These are phyloP conservation scores for Ajuga reptans DNA, from an alignment of 305 asterid species.

Conservation along the genomic window DNA sequence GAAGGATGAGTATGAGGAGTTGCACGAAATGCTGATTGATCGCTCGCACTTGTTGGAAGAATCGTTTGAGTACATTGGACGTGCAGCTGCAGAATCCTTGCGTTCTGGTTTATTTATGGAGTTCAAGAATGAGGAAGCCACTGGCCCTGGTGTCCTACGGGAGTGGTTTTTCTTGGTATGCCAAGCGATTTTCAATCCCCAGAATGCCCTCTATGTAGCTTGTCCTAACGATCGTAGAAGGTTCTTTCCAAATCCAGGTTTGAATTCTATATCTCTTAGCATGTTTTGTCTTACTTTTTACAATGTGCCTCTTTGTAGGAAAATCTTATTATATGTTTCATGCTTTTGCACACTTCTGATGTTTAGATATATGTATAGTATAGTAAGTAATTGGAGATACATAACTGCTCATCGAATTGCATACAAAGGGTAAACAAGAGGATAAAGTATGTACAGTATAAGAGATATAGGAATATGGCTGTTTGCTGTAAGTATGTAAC, in stretches of 20 bases:
- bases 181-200: constrained; percentile 81
- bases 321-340: constrained; percentile 3
- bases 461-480: neutral
- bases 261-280: constrained; percentile 9
- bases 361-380: neutral
- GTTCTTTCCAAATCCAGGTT: constrained; percentile 82
- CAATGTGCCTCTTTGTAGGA: neutral
- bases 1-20: constrained; percentile 70
- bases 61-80: constrained; percentile 73
- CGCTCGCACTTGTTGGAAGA: constrained; percentile 68
- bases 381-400: neutral
- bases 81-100: constrained; percentile 47
- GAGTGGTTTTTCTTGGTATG: constrained; percentile 95
- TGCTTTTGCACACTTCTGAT: constrained; percentile 5
- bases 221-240: constrained; percentile 75
- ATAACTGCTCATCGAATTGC: neutral
- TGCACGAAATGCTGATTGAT: constrained; percentile 91
- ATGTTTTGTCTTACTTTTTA: neutral
- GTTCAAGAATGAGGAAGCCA: constrained; percentile 90
- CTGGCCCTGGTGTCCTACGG: constrained; percentile 95
- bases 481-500: neutral
- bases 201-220: constrained; percentile 79
- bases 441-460: neutral
- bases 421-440: constrained; percentile 7
- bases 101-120: constrained; percentile 85